Base-by-base conservation (phyloP, 78 protist species). In the Chrysochromulina parva region DNA sequence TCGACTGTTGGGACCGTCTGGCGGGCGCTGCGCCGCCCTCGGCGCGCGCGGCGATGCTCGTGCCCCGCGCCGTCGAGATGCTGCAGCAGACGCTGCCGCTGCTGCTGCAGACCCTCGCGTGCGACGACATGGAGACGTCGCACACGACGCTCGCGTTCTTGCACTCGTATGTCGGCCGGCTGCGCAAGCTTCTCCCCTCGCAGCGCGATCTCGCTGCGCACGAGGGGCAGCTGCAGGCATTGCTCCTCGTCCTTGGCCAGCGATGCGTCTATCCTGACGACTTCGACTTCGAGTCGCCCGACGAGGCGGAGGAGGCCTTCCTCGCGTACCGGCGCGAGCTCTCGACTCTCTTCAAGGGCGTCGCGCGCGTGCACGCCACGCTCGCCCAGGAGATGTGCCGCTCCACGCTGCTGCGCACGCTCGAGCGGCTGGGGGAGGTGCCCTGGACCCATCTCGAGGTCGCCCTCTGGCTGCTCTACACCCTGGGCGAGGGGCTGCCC, bases 1-100 rank as follows among this genome's bases (percentile, higher is more conserved):
- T 78, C 62, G 86, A 78, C 13, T 9, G 38, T 48, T 78, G 86
- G 86, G 86, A 78, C 60, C 17, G 59, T 58, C 86, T 78, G 62
- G 5, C 62, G 20, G 3, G 0, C 47, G n/a, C 48, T 62, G 38
- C 13, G 47, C 53, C 50, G 47, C 28, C 71, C 28, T 6, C 19
- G 55, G 57, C 9, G 20, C 57, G 3, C 26, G 78, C 78, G 78
- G 50, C 24, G 50, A 50, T n/a, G 14, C 14, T 0, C 14, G 86
- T 48, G 19, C 38, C 86, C 58, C 13, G 9, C 14, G 78, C 78
- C 17, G 10, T 0, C 26, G 50, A 5, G 14, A 10, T 0, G 62
- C 62, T 78, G 16, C 62, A 11, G 19, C 24, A 0, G 38, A 0
- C 47, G 62, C 9, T 78, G 47, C 86, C 86, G 47, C 60, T 78